Evolutionary conservation across 2,329 filamentous ascomycete species (phyloP).

Genomic region (Neodidymelliopsis sp.): DNA sequence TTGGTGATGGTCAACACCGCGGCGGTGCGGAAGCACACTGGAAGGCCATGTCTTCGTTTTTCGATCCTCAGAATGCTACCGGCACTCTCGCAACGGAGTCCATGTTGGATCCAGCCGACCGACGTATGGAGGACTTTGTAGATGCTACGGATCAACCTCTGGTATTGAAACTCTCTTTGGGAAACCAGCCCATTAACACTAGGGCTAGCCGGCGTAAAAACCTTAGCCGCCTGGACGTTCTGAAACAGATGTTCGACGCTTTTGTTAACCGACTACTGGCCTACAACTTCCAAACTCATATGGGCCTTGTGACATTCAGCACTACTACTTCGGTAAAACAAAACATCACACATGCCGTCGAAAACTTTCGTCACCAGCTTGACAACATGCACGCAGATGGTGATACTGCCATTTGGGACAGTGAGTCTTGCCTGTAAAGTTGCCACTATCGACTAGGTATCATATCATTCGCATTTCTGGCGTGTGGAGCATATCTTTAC

Average conservation of each 20-base stretch:
- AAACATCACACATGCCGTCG: slow-evolving; percentile 43
- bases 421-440: no score
- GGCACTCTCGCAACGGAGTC: slow-evolving; percentile 29
- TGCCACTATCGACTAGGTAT: no score
- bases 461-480: no score
- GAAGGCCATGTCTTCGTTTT: slow-evolving; percentile 16
- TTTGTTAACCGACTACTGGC: slow-evolving; percentile 50
- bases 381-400: slow-evolving; percentile 38
- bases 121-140: background rate
- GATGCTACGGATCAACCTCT: background rate
- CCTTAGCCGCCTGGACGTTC: slow-evolving; percentile 41
- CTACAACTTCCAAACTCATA: slow-evolving; percentile 47
- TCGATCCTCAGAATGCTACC: slow-evolving; percentile 23
- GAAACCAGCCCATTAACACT: background rate
- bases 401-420: slow-evolving; percentile 50
- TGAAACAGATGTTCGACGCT: slow-evolving; percentile 50
- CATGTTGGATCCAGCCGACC: slow-evolving; percentile 11
- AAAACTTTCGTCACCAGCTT: slow-evolving; percentile 48
- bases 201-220: background rate
- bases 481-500: no score
- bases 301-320: slow-evolving; percentile 47
- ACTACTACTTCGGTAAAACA: slow-evolving; percentile 36
- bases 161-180: background rate
- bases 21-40: slow-evolving; percentile 20
- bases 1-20: slow-evolving; percentile 9